Base-by-base conservation (phyloP, 768 basidiomycete genomes). In the Peribolospora kevripleyi region DNA sequence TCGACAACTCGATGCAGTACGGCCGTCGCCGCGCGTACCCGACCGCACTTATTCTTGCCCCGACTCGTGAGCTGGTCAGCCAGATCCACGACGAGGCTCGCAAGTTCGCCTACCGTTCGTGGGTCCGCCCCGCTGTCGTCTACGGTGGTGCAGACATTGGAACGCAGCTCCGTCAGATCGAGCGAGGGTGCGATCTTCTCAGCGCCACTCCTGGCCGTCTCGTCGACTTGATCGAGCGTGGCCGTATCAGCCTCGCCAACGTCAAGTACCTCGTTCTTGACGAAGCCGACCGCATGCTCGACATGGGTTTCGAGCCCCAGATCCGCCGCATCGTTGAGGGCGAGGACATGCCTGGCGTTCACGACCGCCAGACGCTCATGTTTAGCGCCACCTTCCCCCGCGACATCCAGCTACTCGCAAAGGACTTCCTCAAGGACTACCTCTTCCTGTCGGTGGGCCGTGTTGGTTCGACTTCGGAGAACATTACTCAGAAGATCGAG, bases 231-330 rank as follows among this genome's bases (percentile, higher is more conserved):
- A 91, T 98, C 62, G 93, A 98, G 71, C 83, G 93, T 63, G 93
- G 93, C 9, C 78, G 84, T 57, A 95, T 98, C 74, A 86, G 83
- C 65, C 76, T 98, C 58, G 78, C 85, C 61, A 95, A 95, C 70
- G 81, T 98, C 72, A 82, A 85, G 64, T 97, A 93, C 69, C 81
- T 98, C 56, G 93, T 98, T 38, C 81, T 98, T 54, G 93, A 98
- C 64, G 93, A 98, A 72, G 93, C 93, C 58, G 93, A 98, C 74
- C 84, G 93, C 65, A 98, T 98, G 93, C 77, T 98, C 65, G 93
- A 98, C 73, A 98, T 98, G 93, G 93, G 93, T 81, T 98, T 98
- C 75, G 93, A 98, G 70, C 93, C 93, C 55, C 93, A 97, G 71
- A 98, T 98, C 65, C 78, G 93, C 60, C 77, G 87, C 41, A 98